phyloP scores from a whole-genome alignment of 129 eudicot species.

The Lonicera japonica region DNA sequence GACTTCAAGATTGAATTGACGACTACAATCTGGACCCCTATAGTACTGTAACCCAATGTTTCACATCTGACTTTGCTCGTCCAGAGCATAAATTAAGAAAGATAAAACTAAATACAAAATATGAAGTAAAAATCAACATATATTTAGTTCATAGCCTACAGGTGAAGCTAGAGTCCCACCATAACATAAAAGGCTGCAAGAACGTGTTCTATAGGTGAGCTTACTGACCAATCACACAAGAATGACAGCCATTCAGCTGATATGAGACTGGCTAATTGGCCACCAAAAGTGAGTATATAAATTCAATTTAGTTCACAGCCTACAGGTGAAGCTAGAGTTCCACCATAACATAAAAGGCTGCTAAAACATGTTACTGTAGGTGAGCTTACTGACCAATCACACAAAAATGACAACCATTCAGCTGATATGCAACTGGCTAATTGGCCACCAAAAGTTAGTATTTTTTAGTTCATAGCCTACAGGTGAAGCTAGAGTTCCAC shows the following conservation, averaged over 20 bases:
- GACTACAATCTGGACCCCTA: too few species aligned
- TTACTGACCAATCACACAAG: conserved; percentile 31
- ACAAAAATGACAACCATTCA: conserved; percentile 14
- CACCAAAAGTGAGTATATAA: conserved; percentile 15
- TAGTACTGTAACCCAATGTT: too few species aligned
- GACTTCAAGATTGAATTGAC: too few species aligned
- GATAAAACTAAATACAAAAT: too few species aligned
- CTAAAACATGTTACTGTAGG: conserved; percentile 21
- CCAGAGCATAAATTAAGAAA: too few species aligned
- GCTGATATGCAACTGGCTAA: conserved; percentile 28
- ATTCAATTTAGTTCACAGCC: too few species aligned
- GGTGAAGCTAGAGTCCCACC: background rate
- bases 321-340: too few species aligned
- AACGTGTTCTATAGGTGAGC: conserved; percentile 20
- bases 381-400: conserved; percentile 35
- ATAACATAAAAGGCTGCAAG: conserved; percentile 1
- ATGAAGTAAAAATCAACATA: too few species aligned
- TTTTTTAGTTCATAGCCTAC: too few species aligned
- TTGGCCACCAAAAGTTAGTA: conserved; percentile 16
- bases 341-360: conserved; percentile 2
- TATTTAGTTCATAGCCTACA: too few species aligned
- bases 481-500: background rate
- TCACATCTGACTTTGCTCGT: too few species aligned
- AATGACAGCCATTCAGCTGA: conserved; percentile 17
- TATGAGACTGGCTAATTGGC: conserved; percentile 32